Percentiles rank a stretch among this genome's conserved stretches.
Evolutionary conservation across 495 filamentous ascomycete genomes (phyloP).

Genomic region (Chaetomium cochliodes): DNA sequence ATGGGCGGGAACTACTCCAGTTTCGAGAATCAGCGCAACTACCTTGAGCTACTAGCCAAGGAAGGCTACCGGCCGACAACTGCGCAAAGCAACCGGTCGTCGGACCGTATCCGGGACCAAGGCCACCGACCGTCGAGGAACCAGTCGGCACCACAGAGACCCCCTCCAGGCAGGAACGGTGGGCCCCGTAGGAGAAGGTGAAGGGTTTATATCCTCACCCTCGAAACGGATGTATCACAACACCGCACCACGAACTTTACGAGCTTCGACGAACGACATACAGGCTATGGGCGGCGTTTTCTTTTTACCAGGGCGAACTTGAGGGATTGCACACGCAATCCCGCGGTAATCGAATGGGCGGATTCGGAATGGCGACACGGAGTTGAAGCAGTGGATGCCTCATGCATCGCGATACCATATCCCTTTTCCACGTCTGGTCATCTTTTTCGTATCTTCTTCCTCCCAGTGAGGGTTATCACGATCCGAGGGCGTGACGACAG

Average conservation of each 20-base stretch:
- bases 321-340: neutral
- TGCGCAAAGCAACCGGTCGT: neutral
- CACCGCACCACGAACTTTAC: slow-evolving; percentile 4
- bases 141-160: neutral
- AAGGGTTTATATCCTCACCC: neutral
- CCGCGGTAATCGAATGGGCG: neutral
- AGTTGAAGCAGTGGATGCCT: slow-evolving; percentile 17
- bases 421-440: neutral
- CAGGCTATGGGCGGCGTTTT: slow-evolving; percentile 6
- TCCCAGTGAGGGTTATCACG: neutral
- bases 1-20: slow-evolving; percentile 70
- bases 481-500: neutral
- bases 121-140: neutral
- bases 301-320: neutral
- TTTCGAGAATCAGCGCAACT: slow-evolving; percentile 62
- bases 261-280: slow-evolving; percentile 14
- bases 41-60: slow-evolving; percentile 33
- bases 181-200: neutral
- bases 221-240: too few relatives aligned
- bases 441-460: neutral
- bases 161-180: neutral
- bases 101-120: neutral
- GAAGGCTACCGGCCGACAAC: slow-evolving; percentile 1
- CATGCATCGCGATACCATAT: slow-evolving; percentile 22
- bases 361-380: slow-evolving; percentile 1